Percentiles rank a stretch among this genome's conserved stretches.
phyloP scores from a whole-genome alignment of 352 stramenopile genomes.

The Achlya hypogyna region DNA sequence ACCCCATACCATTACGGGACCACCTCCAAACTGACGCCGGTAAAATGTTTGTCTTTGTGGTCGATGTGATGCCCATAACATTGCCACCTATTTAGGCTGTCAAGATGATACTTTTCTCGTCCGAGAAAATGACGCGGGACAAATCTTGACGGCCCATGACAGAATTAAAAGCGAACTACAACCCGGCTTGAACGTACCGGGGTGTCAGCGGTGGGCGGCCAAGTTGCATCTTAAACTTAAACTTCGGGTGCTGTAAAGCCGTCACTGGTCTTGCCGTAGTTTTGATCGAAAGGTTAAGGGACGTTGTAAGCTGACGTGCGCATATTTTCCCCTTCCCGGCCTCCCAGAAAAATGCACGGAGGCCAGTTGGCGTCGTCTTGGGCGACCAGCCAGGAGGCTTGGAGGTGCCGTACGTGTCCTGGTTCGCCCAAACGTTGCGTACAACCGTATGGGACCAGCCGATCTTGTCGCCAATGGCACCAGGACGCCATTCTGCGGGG shows the following conservation, averaged over 20 bases:
- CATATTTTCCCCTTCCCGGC: not conserved
- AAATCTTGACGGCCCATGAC: constrained; percentile 18
- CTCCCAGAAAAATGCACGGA: not conserved
- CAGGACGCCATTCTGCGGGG: not conserved
- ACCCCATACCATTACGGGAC: not conserved
- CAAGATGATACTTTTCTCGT: constrained; percentile 35
- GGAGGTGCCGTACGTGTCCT: not conserved
- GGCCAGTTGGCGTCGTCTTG: not conserved
- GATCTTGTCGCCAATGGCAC: not conserved
- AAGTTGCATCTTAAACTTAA: constrained; percentile 1
- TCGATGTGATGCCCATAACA: constrained; percentile 25
- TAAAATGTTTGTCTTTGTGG: not conserved
- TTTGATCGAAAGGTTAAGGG: no score
- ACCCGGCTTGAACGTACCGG: constrained; percentile 24
- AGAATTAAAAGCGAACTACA: constrained; percentile 18
- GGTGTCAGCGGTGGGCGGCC: constrained; percentile 6
- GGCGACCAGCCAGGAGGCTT: not conserved
- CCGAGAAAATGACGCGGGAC: constrained; percentile 27
- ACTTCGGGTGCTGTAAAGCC: not conserved
- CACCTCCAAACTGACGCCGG: not conserved
- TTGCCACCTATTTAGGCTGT: constrained; percentile 28
- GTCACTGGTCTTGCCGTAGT: not conserved
- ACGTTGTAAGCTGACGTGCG: not conserved
- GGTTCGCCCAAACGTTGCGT: not conserved
- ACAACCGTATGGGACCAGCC: not conserved